Evolutionary conservation across 164 flowering plant genomes (phyloP), one percentile per base, ranked within the genome.

Genomic region (Santalum album): DNA sequence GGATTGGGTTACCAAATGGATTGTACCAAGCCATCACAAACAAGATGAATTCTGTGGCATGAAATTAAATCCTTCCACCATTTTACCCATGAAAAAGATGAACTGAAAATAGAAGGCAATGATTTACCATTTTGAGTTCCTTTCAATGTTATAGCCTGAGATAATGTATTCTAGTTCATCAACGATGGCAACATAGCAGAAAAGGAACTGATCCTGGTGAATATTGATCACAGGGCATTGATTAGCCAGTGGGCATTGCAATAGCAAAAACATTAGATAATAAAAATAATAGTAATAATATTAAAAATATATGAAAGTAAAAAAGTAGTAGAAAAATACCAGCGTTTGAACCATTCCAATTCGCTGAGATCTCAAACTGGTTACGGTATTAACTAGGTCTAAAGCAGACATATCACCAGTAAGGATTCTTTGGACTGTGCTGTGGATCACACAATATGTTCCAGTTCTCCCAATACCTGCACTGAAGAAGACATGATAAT

Each of bases 391-490:
- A 35, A 58, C 78, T 58, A 92, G 74, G 69, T 87, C 84, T 71
- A 89, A 56, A 26, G 96, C 90, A 49, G 95, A 82, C 90, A 82
- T 77, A 60, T 94, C 92, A n/a, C 99, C 99, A 49, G 35, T 49
- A 34, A 94, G 85, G 55, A 94, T 78, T 66, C 99, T 85, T 60
- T 94, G 99, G 53, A 94, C 61, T 11, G 99, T 82, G 62, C 87
- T 82, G 59, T 80, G 86, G 56, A 94, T 83, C 47, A 83, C 59
- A 54, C 97, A 92, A 61, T 85, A 92, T 46, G 97, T 73, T 61
- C 99, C 99, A 7, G 96, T 94, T 70, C 99, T 80, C 42, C 99
- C 99, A 62, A 90, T 86, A 53, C 97, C 99, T 66, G 99, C 99
- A 82, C 99, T 92, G 95, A 59, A 46, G 25, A 57, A 56, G 38